Evolutionary conservation across 805 yeast genomes (phyloP).

Genomic region (Myxozyma vanderwaltii): DNA sequence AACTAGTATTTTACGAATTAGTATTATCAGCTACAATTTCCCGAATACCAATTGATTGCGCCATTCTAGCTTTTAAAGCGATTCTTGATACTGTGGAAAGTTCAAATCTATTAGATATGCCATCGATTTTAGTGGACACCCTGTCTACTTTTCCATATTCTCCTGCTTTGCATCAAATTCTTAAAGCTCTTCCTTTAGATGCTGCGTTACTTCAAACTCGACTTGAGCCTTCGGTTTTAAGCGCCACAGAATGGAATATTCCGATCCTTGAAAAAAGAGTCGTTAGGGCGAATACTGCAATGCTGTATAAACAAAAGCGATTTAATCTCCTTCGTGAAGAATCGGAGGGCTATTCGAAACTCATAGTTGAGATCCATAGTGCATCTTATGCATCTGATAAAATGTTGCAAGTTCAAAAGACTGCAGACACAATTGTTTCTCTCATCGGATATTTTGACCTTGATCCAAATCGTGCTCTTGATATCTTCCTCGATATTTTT

Average conservation of each 20-base stretch:
- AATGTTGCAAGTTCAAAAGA: slow-evolving; percentile 38
- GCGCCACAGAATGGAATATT: slow-evolving; percentile 16
- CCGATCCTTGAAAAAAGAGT: slow-evolving; percentile 44
- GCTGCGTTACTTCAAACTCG: slow-evolving; percentile 32
- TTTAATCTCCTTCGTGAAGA: slow-evolving; percentile 74
- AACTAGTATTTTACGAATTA: slow-evolving; percentile 18
- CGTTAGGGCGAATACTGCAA: slow-evolving; percentile 48
- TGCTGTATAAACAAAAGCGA: slow-evolving; percentile 53
- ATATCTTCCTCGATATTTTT: slow-evolving; percentile 59
- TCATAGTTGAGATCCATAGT: slow-evolving; percentile 40
- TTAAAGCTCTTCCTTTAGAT: slow-evolving; percentile 35
- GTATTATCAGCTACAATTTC: slow-evolving; percentile 12
- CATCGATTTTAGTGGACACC: slow-evolving; percentile 19
- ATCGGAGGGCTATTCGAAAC: slow-evolving; percentile 73
- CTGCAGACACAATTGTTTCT: slow-evolving; percentile 53
- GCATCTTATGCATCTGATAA: slow-evolving; percentile 38
- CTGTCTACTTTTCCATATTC: slow-evolving; percentile 15
- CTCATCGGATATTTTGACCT: slow-evolving; percentile 74
- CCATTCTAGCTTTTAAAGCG: slow-evolving; percentile 2
- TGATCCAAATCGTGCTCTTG: slow-evolving; percentile 71
- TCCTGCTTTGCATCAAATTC: slow-evolving; percentile 20
- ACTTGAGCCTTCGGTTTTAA: slow-evolving; percentile 36
- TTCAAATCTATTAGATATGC: slow-evolving; percentile 1
- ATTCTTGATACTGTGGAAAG: not conserved
- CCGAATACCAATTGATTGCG: slow-evolving; percentile 4